Conservation (phyloP, 345 rosid species). For the Arabidopsis thaliana region DNA sequence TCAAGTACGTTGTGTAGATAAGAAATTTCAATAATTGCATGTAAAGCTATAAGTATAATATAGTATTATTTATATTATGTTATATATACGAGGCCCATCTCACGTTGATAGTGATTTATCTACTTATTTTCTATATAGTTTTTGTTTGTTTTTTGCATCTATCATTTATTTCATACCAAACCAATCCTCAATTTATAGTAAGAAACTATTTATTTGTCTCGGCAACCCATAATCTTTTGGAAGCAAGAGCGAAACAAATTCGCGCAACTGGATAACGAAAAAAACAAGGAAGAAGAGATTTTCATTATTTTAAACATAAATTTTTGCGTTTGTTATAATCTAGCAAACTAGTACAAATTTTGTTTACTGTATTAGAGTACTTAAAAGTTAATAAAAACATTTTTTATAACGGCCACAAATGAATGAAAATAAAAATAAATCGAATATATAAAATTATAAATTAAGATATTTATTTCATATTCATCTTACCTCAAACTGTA, state of each 20-base stretch:
- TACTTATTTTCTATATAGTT: conserved; percentile 23
- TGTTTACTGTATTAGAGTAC: not conserved
- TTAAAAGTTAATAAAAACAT: not conserved
- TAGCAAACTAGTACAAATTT: not conserved
- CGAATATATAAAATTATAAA: not conserved
- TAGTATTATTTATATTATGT: conserved; percentile 13
- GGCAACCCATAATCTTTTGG: not conserved
- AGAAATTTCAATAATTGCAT: conserved; percentile 40
- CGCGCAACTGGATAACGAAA: not conserved
- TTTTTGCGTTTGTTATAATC: not conserved
- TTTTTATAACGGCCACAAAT: not conserved
- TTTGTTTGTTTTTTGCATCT: not conserved
- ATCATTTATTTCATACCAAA: conserved; percentile 23
- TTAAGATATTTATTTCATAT: not conserved
- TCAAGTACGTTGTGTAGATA: conserved; percentile 32
- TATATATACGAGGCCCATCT: conserved; percentile 27
- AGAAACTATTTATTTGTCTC: not conserved
- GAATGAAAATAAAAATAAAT: not conserved
- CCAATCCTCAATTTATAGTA: not conserved
- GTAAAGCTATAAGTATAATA: conserved; percentile 27
- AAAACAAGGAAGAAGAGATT: not conserved
- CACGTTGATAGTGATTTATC: conserved; percentile 32
- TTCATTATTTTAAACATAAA: not conserved
- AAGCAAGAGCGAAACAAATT: conserved; percentile 9
- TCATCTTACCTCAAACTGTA: not conserved